Base-by-base conservation (phyloP, 768 basidiomycete genomes). In the Russula brevipes region DNA sequence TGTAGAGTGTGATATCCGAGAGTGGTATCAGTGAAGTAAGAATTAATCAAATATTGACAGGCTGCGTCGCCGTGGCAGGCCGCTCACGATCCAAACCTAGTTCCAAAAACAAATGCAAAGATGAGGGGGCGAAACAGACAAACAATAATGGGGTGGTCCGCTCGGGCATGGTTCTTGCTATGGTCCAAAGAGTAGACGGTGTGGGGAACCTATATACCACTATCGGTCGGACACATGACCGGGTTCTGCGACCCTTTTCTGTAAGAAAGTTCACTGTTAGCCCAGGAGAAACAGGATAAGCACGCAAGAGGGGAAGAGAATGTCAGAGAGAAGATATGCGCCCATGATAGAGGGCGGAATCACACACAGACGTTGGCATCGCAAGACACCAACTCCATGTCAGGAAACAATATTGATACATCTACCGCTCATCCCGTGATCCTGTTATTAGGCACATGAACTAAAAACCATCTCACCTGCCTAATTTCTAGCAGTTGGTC, bases 291-390 rank as follows among this genome's bases (percentile, higher is more conserved):
- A 44, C 8, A 24, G 10, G 30, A 52, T 14, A 61, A 5, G 36
- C 8, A 17, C 12, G 17, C 31, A 50, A 41, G 35, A 38, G 17
- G 36, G 24, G 8, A 8, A 19, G 45, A 31, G 7, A 41, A 63
- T 36, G 0, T 65, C 64, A 65, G 64, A 65, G 60, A 62, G 60
- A 65, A 61, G 61, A 65, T 65, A 57, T 39, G 17, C 45, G 46
- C 54, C 58, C 52, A 38, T 50, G 24, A 30, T n/a, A 44, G n/a
- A 24, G 47, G 47, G 63, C 63, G 30, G 24, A 30, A 24, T 64
- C 63, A 60, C 24, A 7, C 54, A 64, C 30, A 35, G 54, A 64
- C 63, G 58, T 55, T 12, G 63, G 49, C 36, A 44, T 60, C 35
- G 2, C 35, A 53, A 30, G 58, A 64, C 42, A 45, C 47, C 63